Conservation (phyloP, 2,329 filamentous ascomycete genomes). For the Aspergillus sp. region DNA sequence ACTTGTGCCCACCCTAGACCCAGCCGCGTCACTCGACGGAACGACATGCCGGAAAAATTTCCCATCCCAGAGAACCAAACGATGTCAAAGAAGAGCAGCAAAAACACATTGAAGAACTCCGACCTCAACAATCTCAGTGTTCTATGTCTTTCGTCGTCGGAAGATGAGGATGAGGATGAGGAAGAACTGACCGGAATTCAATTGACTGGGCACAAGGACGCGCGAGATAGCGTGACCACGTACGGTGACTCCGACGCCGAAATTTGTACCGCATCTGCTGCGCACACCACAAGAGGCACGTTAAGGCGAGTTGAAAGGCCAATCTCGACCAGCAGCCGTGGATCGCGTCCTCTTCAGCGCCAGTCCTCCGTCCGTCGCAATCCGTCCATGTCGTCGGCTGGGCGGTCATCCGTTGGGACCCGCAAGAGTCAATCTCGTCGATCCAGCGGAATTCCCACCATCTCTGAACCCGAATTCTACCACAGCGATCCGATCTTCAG, state of each 20-base stretch:
- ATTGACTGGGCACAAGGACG: slow-evolving; percentile 12
- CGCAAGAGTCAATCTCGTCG: slow-evolving; percentile 27
- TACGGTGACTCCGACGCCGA: slow-evolving; percentile 44
- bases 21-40: slow-evolving; percentile 19
- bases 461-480: slow-evolving; percentile 34
- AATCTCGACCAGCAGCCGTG: slow-evolving; percentile 25
- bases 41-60: slow-evolving; percentile 13
- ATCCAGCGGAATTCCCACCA: slow-evolving; percentile 33
- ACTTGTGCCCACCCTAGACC: slow-evolving; percentile 12
- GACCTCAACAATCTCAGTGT: slow-evolving; percentile 48
- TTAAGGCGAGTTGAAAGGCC: slow-evolving; percentile 30
- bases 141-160: slow-evolving; percentile 51
- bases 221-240: slow-evolving; percentile 41
- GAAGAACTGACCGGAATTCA: slow-evolving; percentile 17
- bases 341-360: slow-evolving; percentile 23
- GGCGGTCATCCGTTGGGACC: slow-evolving; percentile 25
- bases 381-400: slow-evolving; percentile 28
- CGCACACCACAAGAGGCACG: slow-evolving; percentile 32
- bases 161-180: slow-evolving; percentile 42
- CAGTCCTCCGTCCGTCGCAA: slow-evolving; percentile 19
- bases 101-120: slow-evolving; percentile 35
- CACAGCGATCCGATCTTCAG: slow-evolving; percentile 24
- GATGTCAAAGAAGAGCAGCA: slow-evolving; percentile 40
- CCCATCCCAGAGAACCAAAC: slow-evolving; percentile 13
- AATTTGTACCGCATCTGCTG: slow-evolving; percentile 42